Evolutionary conservation across 1,284 basidiomycete species (phyloP), one percentile per base, ranked within the genome.

Genomic region (Malassezia caprae): DNA sequence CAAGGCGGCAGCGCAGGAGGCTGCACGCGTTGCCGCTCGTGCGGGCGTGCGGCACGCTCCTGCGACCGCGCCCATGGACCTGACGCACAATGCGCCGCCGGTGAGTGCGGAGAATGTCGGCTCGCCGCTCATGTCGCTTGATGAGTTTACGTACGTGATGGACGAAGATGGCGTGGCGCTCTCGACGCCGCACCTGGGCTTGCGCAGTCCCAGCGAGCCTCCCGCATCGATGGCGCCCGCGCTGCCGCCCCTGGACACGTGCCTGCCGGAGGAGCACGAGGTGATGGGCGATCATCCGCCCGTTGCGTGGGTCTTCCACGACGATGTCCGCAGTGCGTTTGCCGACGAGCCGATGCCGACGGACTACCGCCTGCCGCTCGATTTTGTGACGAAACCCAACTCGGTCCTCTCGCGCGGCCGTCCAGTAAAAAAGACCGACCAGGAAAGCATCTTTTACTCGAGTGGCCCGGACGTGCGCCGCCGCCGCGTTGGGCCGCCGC

Each of bases 141-240:
- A 52, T 26, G 55, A 57, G 42, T 57, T 57, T 26, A 31, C 35
- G n/a, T 57, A 57, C 19, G 40, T 57, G 2, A 21, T 57, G 49
- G 49, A 57, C 50, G 28, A 43, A 11, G 23, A 54, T 21, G 41
- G 32, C n/a, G 28, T 31, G 24, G 24, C 26, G 6, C 34, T 49
- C 3, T 24, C 30, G n/a, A 32, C 47, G 34, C 41, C 53, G 32
- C 23, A 48, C n/a, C 37, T n/a, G 12, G 39, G 40, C n/a, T n/a
- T 40, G 35, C 40, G 24, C 19, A 45, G 37, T n/a, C 53, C 42
- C 8, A 27, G 15, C 17, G 24, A 13, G 19, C 26, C 15, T 13
- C 23, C 12, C 11, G 27, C 40, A 8, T 23, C 24, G 4, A 3
- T 6, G 27, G 23, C 31, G 17, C 55, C 55, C 1, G 3, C 26